Evolutionary conservation across 2,329 filamentous ascomycete species (phyloP).

Genomic region (Calonectria hawksworthii): DNA sequence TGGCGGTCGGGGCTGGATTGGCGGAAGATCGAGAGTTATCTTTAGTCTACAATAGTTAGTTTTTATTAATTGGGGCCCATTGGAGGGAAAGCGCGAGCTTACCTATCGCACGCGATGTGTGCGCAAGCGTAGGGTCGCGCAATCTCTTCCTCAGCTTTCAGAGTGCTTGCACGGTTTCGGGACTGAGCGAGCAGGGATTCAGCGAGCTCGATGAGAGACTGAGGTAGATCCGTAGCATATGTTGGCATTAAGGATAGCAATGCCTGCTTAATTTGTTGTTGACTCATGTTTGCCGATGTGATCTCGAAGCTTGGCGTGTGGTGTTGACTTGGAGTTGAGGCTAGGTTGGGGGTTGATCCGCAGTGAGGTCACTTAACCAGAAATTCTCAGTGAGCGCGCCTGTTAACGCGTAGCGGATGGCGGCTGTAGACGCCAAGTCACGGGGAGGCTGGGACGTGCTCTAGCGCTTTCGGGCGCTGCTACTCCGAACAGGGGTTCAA

Average conservation of each 20-base stretch:
- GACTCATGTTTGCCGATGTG: slow-evolving; percentile 70
- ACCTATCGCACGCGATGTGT: slow-evolving; percentile 91
- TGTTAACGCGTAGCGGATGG: slow-evolving; percentile 15
- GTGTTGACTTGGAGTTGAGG: neutral
- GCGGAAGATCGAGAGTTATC: slow-evolving; percentile 80
- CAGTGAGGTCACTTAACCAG: slow-evolving; percentile 1
- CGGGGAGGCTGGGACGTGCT: slow-evolving; percentile 8
- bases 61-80: no score
- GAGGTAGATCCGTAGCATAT: slow-evolving; percentile 75
- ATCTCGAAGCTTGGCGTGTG: neutral
- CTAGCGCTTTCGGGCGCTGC: slow-evolving; percentile 1
- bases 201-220: slow-evolving; percentile 79
- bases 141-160: slow-evolving; percentile 90
- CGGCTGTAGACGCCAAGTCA: slow-evolving; percentile 26
- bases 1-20: slow-evolving; percentile 81
- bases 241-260: slow-evolving; percentile 82
- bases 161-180: slow-evolving; percentile 78
- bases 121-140: slow-evolving; percentile 88
- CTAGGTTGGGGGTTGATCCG: neutral
- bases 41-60: slow-evolving; percentile 71
- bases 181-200: slow-evolving; percentile 85
- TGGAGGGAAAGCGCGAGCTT: slow-evolving; percentile 26
- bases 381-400: slow-evolving; percentile 11
- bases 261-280: slow-evolving; percentile 76
- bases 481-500: neutral